Percentiles rank a stretch among this genome's conserved stretches.
Evolutionary conservation across 257 asterid species (phyloP).

Genomic region (Nicotiana benthamiana): DNA sequence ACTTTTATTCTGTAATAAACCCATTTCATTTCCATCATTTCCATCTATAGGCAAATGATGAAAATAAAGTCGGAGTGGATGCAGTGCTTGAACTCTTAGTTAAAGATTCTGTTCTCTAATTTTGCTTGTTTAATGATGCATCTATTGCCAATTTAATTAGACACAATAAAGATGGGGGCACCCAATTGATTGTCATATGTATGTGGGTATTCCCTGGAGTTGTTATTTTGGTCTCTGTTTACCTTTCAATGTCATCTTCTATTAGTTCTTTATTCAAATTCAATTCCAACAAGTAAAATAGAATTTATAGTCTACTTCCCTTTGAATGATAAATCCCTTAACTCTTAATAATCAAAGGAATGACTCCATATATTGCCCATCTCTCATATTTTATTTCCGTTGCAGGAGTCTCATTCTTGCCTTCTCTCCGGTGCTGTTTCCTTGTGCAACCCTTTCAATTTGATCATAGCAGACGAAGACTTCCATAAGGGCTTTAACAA

Average conservation of each 20-base stretch:
- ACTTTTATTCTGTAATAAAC: background rate
- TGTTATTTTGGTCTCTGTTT: background rate
- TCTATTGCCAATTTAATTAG: background rate
- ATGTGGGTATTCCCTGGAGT: background rate
- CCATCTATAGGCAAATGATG: background rate
- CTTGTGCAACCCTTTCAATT: slow-evolving; percentile 91
- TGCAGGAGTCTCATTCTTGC: slow-evolving; percentile 79
- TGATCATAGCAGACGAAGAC: slow-evolving; percentile 90
- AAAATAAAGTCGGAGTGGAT: background rate
- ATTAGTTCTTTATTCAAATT: no score
- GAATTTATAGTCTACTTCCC: no score
- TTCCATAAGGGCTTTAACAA: slow-evolving; percentile 90
- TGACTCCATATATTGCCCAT: background rate
- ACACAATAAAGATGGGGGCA: background rate
- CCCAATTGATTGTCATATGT: background rate
- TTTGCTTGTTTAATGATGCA: background rate
- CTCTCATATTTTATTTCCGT: slow-evolving; percentile 10
- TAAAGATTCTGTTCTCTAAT: background rate
- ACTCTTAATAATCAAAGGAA: no score
- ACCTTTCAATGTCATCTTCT: background rate
- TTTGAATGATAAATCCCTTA: no score
- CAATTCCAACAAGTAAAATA: no score
- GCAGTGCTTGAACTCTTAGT: background rate
- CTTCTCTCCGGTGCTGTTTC: slow-evolving; percentile 91
- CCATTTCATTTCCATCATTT: background rate